phyloP scores from a whole-genome alignment of 73 alveolate species.

The Paramecium primaurelia region DNA sequence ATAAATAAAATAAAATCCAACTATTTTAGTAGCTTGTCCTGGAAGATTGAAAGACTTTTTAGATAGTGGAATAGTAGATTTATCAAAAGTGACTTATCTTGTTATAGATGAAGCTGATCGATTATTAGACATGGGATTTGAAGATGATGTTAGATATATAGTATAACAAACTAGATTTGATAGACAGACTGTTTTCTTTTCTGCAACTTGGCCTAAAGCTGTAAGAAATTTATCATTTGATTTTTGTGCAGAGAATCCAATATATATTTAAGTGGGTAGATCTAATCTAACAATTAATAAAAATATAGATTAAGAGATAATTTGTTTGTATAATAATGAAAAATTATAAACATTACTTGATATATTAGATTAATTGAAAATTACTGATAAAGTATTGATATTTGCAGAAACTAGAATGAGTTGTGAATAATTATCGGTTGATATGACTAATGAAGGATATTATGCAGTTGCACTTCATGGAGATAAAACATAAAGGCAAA shows the following conservation, averaged over 20 bases:
- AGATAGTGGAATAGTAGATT: constrained; percentile 60
- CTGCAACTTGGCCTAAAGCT: constrained; percentile 80
- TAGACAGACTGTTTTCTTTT: constrained; percentile 71
- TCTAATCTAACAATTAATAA: constrained; percentile 60
- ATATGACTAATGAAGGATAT: constrained; percentile 63
- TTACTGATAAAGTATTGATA: constrained; percentile 71
- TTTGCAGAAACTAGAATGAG: constrained; percentile 83
- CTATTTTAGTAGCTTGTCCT: constrained; percentile 81
- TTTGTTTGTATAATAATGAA: constrained; percentile 55
- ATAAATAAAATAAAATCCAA: constrained; percentile 64
- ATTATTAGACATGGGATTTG: constrained; percentile 82
- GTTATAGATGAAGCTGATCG: constrained; percentile 86
- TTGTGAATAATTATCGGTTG: constrained; percentile 77
- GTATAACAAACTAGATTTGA: constrained; percentile 68
- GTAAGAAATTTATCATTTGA: constrained; percentile 72
- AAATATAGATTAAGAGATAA: background rate
- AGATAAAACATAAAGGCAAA: constrained; percentile 76
- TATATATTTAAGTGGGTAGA: constrained; percentile 70
- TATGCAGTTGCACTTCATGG: constrained; percentile 87
- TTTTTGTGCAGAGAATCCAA: constrained; percentile 65
- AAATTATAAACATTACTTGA: constrained; percentile 72
- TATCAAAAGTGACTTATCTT: constrained; percentile 69
- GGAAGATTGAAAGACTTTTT: constrained; percentile 77
- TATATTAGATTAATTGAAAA: constrained; percentile 32
- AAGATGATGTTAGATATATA: constrained; percentile 71